Evolutionary conservation across 1,139 yeast species (phyloP), one percentile per base, ranked within the genome.

Genomic region (Pichia sp.): DNA sequence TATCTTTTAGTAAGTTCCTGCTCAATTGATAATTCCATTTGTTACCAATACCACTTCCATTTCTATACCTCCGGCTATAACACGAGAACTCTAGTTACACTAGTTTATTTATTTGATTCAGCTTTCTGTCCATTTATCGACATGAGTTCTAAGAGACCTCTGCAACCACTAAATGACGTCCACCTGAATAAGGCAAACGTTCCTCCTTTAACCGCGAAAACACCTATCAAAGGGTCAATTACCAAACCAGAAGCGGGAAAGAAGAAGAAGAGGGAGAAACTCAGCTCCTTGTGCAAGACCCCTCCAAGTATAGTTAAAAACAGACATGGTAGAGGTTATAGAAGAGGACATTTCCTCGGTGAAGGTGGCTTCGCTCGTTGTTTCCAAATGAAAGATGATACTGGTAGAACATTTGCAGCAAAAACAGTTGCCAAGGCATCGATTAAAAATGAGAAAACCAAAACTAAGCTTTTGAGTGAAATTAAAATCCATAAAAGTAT

Each of bases 291-390:
- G 54, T 92, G 98, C 71, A 90, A 90, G 71, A 92, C 97, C 4
- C 97, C 98, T 3, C 97, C 98, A 41, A 86, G 96, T 17, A 81
- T 90, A 60, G 95, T 93, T 63, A 81, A 93, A 64, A 90, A 95
- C 46, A 81, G 93, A 73, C 79, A 81, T 60, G 96, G 97, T 54
- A 80, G 89, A 67, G 95, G 91, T 65, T 93, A 89, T 71, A 89
- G 89, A 64, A 83, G 99, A 68, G 98, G 98, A 2, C 79, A 79
- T 57, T 91, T 92, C 64, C 76, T 95, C 43, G 99, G 99, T 36
- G 99, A 91, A 75, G 99, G 99, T 57, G 99, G 99, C 0, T 95
- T 95, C 76, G 99, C 99, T 20, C 84, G 99, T 68, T 95, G 99
- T 70, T 95, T 95, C 74, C 97, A 93, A 71, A 95, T 95, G 78